These are phyloP conservation scores for Fraxinus cuspidata DNA, from an alignment of 257 asterid genomes.

Conservation along the genomic window DNA sequence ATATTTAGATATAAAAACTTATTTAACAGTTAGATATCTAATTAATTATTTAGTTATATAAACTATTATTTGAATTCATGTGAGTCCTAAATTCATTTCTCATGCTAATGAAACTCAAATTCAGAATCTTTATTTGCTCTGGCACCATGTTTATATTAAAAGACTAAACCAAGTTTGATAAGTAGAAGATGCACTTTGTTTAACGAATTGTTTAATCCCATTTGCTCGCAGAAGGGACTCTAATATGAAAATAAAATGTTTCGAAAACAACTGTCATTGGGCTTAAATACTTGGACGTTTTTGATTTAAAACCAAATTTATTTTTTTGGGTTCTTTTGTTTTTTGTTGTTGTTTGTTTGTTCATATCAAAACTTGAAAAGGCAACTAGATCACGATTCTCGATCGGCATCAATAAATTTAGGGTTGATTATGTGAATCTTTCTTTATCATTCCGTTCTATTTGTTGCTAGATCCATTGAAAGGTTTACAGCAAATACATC, in stretches of 20 bases:
- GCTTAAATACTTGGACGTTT: conserved; percentile 2
- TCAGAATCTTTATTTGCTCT: no score
- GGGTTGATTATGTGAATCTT: no score
- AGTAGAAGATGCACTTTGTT: not conserved
- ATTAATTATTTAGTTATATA: no score
- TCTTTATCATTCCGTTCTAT: no score
- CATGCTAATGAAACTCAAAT: no score
- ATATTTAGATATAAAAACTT: not conserved
- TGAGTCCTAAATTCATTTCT: no score
- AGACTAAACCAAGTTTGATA: conserved; percentile 7
- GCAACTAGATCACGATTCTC: not conserved
- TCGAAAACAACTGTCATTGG: not conserved
- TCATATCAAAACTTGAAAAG: conserved; percentile 1
- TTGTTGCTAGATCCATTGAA: no score
- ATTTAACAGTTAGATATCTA: no score
- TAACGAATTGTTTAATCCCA: not conserved
- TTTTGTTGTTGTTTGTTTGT: conserved; percentile 16
- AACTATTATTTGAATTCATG: no score
- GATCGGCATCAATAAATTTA: no score
- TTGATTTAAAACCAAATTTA: not conserved
- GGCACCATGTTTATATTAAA: not conserved
- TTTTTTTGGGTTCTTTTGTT: no score
- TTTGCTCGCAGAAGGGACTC: conserved; percentile 2
- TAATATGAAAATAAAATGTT: not conserved
- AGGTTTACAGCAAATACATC: no score